Evolutionary conservation across 331 rosid species (phyloP), one percentile per base, ranked within the genome.

Genomic region (Pyracantha coccinea): DNA sequence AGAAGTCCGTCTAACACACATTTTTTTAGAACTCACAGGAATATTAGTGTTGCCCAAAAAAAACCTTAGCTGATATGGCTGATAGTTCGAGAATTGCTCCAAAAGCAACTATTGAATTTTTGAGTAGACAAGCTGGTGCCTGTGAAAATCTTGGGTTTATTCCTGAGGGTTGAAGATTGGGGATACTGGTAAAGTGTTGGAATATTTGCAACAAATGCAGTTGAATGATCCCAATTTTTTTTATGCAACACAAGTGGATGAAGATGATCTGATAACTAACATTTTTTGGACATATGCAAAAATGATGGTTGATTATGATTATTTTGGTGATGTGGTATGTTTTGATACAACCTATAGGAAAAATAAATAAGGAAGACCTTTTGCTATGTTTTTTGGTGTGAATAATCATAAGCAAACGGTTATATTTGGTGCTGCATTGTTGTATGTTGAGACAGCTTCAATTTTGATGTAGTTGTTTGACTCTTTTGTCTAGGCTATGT

Each of bases 1-100:
- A 47, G 8, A 47, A 14, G 8, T 3, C 0, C n/a, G 0, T 47
- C n/a, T 47, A 47, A 5, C 0, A 15, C n/a, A 47, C 1, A 15
- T 15, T 15, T 47, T 41, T 47, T 47, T 5, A 47, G n/a, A 1
- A 8, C 53, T 47, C 53, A 47, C n/a, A 15, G 0, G 53, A 47
- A 15, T 8, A 47, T 1, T 0, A 47, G n/a, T 47, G 53, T 14
- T 15, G n/a, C 3, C 2, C 2, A 5, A 15, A 47, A 15, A 47
- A 47, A 15, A 14, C 0, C 8, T 9, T 47, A 4, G n/a, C 0
- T 15, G n/a, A 47, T 47, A 47, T 47, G 7, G 53, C 8, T 47
- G 3, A 15, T 15, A 15, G n/a, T 44, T 44, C 0, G 1, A 2
- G 17, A 44, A 44, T 44, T 44, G 7, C 6, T 14, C 52, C 17